phyloP scores from a whole-genome alignment of 2,329 filamentous ascomycete genomes.

The Pestalotiopsis sp. region DNA sequence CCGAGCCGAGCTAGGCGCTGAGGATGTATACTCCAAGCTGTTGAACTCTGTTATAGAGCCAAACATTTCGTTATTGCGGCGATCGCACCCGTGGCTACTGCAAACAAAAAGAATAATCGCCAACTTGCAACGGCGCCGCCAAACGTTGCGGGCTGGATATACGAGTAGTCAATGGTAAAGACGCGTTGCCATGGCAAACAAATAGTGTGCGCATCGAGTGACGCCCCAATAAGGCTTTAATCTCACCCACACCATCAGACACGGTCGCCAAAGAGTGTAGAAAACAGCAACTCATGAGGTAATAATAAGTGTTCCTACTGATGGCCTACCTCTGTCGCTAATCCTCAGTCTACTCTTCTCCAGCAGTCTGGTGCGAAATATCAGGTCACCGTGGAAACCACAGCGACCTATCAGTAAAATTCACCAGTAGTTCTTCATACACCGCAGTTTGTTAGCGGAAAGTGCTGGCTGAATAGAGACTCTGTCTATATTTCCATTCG shows the following conservation, averaged over 20 bases:
- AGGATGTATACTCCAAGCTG: not conserved
- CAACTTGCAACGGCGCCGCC: not conserved
- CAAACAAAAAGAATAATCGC: too few relatives aligned
- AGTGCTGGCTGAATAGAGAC: not conserved
- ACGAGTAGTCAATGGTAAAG: not conserved
- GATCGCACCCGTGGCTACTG: too few relatives aligned
- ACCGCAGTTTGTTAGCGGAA: not conserved
- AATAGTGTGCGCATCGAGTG: not conserved
- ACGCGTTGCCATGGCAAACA: not conserved
- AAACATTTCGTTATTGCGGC: not conserved
- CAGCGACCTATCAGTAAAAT: too few relatives aligned
- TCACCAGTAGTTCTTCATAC: not conserved
- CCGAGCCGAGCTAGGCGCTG: not conserved
- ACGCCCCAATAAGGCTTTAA: not conserved
- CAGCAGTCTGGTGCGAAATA: not conserved
- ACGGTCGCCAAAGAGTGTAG: not conserved
- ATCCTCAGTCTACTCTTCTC: not conserved
- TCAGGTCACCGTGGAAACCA: not conserved
- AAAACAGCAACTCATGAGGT: not conserved
- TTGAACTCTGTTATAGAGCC: not conserved
- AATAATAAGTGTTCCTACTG: not conserved
- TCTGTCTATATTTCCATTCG: not conserved
- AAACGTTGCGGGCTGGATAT: not conserved
- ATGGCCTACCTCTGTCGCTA: not conserved
- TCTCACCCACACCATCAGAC: not conserved